phyloP scores from a whole-genome alignment of 176 grass and related monocot genomes.

The Cenchrus americanus region DNA sequence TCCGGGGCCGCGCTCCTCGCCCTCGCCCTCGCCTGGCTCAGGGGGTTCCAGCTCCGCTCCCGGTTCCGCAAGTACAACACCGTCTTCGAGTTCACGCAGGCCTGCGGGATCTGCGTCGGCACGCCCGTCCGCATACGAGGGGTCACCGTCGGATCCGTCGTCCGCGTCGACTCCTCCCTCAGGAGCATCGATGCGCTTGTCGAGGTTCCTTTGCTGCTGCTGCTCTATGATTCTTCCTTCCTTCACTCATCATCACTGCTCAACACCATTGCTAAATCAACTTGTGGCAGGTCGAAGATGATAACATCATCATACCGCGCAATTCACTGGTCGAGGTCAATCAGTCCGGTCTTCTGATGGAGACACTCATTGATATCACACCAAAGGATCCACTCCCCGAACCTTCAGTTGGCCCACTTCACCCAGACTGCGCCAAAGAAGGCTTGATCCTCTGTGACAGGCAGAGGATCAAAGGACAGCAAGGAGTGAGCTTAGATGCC shows the following conservation, averaged over 20 bases:
- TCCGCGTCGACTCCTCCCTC: conserved; percentile 85
- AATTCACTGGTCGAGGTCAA: conserved; percentile 95
- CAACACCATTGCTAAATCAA: too few relatives aligned
- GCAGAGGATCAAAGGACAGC: conserved; percentile 84
- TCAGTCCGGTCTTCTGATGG: conserved; percentile 98
- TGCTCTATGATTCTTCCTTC: too few relatives aligned
- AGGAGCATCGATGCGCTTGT: conserved; percentile 82
- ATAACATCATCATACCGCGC: conserved; percentile 84
- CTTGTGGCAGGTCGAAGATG: conserved; percentile 75
- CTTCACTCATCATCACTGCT: too few relatives aligned
- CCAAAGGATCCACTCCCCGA: conserved; percentile 80
- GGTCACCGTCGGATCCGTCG: conserved; percentile 84
- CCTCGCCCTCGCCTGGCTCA: conserved; percentile 80
- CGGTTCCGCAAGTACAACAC: conserved; percentile 79
- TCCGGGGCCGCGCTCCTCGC: conserved; percentile 76
- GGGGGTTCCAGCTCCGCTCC: conserved; percentile 75
- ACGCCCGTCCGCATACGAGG: conserved; percentile 91
- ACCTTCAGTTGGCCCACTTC: conserved; percentile 78
- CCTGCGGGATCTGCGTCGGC: conserved; percentile 91
- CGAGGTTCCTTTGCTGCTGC: conserved; percentile 45
- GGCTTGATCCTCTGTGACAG: conserved; percentile 90
- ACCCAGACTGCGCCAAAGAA: conserved; percentile 72
- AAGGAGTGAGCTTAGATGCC: conserved; percentile 94
- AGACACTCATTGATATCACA: conserved; percentile 92
- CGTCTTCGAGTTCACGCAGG: conserved; percentile 90